Evolutionary conservation across 805 yeast species (phyloP), one percentile per base, ranked within the genome.

Genomic region (Saccharomycopsis synnaedendra): DNA sequence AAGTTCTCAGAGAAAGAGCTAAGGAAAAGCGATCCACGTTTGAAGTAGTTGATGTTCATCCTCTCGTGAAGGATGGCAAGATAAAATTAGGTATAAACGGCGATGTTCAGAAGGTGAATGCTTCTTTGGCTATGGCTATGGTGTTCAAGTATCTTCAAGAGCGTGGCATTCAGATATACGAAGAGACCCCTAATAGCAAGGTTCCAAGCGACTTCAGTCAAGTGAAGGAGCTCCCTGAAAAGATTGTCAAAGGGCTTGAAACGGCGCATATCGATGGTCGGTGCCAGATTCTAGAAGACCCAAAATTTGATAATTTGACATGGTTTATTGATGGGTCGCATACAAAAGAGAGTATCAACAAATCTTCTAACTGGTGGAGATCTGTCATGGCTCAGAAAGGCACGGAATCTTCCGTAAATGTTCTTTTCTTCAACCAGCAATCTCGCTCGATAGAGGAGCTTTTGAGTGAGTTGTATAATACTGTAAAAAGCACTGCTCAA

Each of bases 291-390:
- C 63, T 86, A 32, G 51, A 56, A 4, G 71, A 67, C 29, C 67
- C 68, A 30, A 64, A 66, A 10, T 66, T 68, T 29, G 67, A 61
- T 2, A 61, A 64, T 3, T 64, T 82, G 11, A 75, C 73, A n/a
- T 93, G 96, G 95, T 80, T 66, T 54, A 65, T 90, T 10, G 99
- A 93, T 65, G 99, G 99, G 19, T 97, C 98, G 0, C 99, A 93
- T 58, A 93, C 98, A 0, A 66, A 74, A 42, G 99, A 93, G 58
- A 85, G 96, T 50, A 75, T 94, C 29, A 70, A 70, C 32, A 94
- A 80, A n/a, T 85, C 96, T 0, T 72, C 90, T 0, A 65, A 64
- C 6, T 93, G 99, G 99, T 86, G 82, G 57, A 45, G 40, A 2
- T 39, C 48, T 3, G 51, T 61, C 5, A 35, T 31, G 11, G n/a